Percentiles rank a stretch among this genome's conserved stretches.
These are phyloP conservation scores for Curvularia sp. DNA, from an alignment of 2,329 filamentous ascomycete species.

Conservation along the genomic window DNA sequence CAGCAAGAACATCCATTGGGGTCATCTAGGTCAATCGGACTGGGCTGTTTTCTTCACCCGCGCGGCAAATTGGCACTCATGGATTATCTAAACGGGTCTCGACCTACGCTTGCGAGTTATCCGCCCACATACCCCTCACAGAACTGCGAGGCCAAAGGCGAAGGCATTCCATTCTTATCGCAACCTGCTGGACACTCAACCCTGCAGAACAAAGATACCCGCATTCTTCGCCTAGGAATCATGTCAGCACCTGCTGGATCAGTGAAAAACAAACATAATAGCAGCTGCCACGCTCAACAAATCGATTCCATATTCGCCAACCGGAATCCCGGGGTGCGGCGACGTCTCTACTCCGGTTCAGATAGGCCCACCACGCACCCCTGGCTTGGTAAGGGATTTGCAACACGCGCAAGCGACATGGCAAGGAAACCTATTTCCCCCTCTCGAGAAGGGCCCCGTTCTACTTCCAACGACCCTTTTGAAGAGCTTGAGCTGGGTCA, in stretches of 20 bases:
- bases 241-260: not conserved
- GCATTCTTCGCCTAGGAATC: not conserved
- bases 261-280: not conserved
- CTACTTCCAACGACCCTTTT: not conserved
- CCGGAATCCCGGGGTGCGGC: not conserved
- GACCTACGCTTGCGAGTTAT: not conserved
- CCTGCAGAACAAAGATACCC: not conserved
- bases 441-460: not conserved
- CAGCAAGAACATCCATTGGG: not conserved
- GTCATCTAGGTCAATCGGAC: not conserved
- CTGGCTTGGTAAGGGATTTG: not conserved
- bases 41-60: too few species aligned
- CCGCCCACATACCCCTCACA: not conserved
- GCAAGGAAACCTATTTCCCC: not conserved
- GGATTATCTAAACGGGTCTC: not conserved
- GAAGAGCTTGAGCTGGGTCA: not conserved
- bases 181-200: not conserved
- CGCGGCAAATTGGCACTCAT: not conserved
- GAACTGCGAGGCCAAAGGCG: not conserved
- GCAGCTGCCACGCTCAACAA: not conserved
- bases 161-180: not conserved
- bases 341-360: not conserved
- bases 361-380: not conserved
- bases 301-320: constrained; percentile 6
- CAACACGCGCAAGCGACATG: not conserved